phyloP scores from a whole-genome alignment of 495 filamentous ascomycete species.

The Rhypophila decipiens region DNA sequence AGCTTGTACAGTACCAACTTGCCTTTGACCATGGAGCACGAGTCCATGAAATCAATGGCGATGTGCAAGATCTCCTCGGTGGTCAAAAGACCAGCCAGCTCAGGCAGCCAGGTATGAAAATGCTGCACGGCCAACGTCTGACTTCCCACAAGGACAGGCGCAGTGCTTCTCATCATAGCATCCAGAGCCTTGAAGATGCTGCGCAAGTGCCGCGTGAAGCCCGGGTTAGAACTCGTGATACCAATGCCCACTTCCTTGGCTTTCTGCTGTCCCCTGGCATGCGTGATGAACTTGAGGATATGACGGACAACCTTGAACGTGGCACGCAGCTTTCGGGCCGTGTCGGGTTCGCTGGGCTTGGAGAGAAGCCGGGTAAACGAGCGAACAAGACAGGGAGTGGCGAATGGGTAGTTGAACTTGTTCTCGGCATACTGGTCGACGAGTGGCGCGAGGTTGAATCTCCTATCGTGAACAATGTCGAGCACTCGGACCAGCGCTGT shows the following conservation, averaged over 20 bases:
- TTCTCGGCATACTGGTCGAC: slow-evolving; percentile 88
- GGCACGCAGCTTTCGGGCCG: slow-evolving; percentile 75
- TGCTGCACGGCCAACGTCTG: slow-evolving; percentile 95
- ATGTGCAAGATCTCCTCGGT: slow-evolving; percentile 85
- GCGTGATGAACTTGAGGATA: slow-evolving; percentile 91
- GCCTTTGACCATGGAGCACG: slow-evolving; percentile 79
- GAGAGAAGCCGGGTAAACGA: slow-evolving; percentile 78
- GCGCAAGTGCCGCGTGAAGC: slow-evolving; percentile 77
- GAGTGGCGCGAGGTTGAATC: slow-evolving; percentile 84
- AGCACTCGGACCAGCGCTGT: slow-evolving; percentile 82
- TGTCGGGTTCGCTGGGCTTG: slow-evolving; percentile 70
- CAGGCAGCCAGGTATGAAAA: slow-evolving; percentile 93
- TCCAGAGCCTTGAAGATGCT: slow-evolving; percentile 87
- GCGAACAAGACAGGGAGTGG: slow-evolving; percentile 81
- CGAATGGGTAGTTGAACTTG: slow-evolving; percentile 89
- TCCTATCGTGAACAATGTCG: slow-evolving; percentile 87
- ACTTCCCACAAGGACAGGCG: slow-evolving; percentile 81
- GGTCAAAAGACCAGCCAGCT: slow-evolving; percentile 67
- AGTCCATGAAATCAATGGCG: slow-evolving; percentile 88
- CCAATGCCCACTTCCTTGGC: slow-evolving; percentile 85
- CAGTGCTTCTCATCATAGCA: slow-evolving; percentile 76
- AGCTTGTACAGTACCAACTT: slow-evolving; percentile 94
- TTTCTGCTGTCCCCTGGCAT: slow-evolving; percentile 79
- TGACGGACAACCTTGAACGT: slow-evolving; percentile 94
- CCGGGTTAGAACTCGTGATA: slow-evolving; percentile 66